Evolutionary conservation across 2,329 filamentous ascomycete genomes (phyloP).

Genomic region (Keithomyces neogunnii): DNA sequence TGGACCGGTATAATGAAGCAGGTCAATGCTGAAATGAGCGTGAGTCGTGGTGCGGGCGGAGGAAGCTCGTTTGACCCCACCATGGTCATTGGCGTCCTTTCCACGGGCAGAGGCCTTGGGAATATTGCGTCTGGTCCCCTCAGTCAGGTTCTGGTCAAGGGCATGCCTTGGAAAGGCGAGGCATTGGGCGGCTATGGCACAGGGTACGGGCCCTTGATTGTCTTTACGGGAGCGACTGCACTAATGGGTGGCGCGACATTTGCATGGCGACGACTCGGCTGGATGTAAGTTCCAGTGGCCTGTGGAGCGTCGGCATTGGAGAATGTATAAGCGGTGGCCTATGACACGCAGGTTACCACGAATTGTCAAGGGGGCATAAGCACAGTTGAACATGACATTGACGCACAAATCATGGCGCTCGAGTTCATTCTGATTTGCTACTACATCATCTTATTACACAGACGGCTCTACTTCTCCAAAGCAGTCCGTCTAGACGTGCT

Average conservation of each 20-base stretch:
- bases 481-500: slow-evolving; percentile 19
- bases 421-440: too few relatives aligned
- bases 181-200: slow-evolving; percentile 22
- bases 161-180: slow-evolving; percentile 31
- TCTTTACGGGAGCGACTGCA: slow-evolving; percentile 24
- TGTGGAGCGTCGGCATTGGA: not conserved
- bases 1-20: slow-evolving; percentile 51
- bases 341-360: too few relatives aligned
- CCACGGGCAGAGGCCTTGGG: slow-evolving; percentile 51
- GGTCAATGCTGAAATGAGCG: slow-evolving; percentile 13
- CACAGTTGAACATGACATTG: too few relatives aligned
- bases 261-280: slow-evolving; percentile 21
- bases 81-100: slow-evolving; percentile 50
- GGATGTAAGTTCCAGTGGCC: slow-evolving; percentile 14
- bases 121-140: slow-evolving; percentile 50
- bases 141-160: slow-evolving; percentile 42
- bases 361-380: too few relatives aligned
- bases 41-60: not conserved
- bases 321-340: not conserved
- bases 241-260: slow-evolving; percentile 21
- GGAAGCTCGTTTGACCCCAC: slow-evolving; percentile 30
- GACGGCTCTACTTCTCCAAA: not conserved
- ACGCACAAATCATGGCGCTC: too few relatives aligned
- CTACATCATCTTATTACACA: not conserved
- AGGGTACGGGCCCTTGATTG: slow-evolving; percentile 25